phyloP scores from a whole-genome alignment of 2,329 filamentous ascomycete genomes.

The Fusarium guadeloupense region DNA sequence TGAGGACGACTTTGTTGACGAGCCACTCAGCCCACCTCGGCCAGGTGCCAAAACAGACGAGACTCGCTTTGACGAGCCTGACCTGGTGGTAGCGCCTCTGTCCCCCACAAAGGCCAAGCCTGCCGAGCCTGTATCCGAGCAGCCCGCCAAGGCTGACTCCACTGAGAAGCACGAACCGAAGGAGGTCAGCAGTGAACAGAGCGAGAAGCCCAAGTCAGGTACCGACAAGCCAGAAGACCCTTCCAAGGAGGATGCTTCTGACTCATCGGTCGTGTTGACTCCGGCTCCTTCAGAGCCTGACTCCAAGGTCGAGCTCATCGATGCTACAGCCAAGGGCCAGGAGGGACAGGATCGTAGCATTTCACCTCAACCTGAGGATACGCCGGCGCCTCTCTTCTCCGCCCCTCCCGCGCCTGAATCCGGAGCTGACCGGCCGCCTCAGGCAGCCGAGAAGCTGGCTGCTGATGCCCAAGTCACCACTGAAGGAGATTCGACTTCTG shows the following conservation, averaged over 20 bases:
- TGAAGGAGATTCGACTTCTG: slow-evolving; percentile 3
- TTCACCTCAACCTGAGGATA: slow-evolving; percentile 71
- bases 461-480: slow-evolving; percentile 4
- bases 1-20: slow-evolving; percentile 80
- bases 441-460: slow-evolving; percentile 27
- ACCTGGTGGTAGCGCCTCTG: slow-evolving; percentile 65
- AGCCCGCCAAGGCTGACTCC: slow-evolving; percentile 21
- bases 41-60: slow-evolving; percentile 67
- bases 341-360: slow-evolving; percentile 44
- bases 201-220: slow-evolving; percentile 3
- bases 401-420: slow-evolving; percentile 44
- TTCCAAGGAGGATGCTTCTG: slow-evolving; percentile 28
- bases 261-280: slow-evolving; percentile 34
- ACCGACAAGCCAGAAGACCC: not conserved
- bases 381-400: slow-evolving; percentile 69
- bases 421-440: slow-evolving; percentile 39
- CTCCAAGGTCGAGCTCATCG: slow-evolving; percentile 16
- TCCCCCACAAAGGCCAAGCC: slow-evolving; percentile 58
- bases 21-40: slow-evolving; percentile 75
- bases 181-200: slow-evolving; percentile 1
- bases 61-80: slow-evolving; percentile 63
- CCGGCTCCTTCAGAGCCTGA: slow-evolving; percentile 41
- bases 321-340: slow-evolving; percentile 18
- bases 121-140: slow-evolving; percentile 35
- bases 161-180: slow-evolving; percentile 24